Base-by-base conservation (phyloP, 2,329 filamentous ascomycete genomes). In the Ophiostoma fasciatum region DNA sequence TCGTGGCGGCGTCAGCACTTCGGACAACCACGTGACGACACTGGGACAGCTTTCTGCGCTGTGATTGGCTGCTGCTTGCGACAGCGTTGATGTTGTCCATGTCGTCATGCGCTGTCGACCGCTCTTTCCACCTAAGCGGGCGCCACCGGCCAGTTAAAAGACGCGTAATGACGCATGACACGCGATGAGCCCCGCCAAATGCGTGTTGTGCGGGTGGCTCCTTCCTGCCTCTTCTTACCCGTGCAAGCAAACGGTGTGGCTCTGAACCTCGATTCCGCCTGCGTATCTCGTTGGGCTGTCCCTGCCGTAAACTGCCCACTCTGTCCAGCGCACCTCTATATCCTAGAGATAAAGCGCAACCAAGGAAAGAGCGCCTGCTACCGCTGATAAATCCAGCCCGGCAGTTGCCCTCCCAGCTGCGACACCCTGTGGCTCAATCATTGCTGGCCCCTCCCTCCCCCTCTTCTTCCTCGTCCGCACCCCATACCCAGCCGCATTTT, bases 391-490 rank as follows among this genome's bases (percentile, higher is more conserved):
- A 28, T 28, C 8, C n/a, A 28, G 6, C 26, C 19, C 13, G 33
- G 36, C 38, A n/a, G 20, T 12, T 25, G 14, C 13, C 2, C 4
- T 14, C 14, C 33, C 7, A 30, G 20, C 25, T 20, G 9, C 17
- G 8, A 8, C 13, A 14, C 12, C 25, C 25, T 28, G n/a, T n/a
- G n/a, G n/a, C n/a, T n/a, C n/a, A n/a, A n/a, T n/a, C n/a, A n/a
- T n/a, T n/a, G n/a, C n/a, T n/a, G n/a, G n/a, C n/a, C n/a, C 20
- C 12, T 21, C 17, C 25, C 10, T 39, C 42, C 33, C 36, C 40
- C 35, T 25, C 35, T 41, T 41, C 38, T 46, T 38, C 42, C 43
- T 44, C 42, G 41, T 46, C 42, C 45, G 27, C 22, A 9, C 23
- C 9, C 11, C 23, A 25, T 10, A 9, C 23, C 11, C 23, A 12